phyloP scores from a whole-genome alignment of 164 flowering plant species.

The Brasenia schreberi region DNA sequence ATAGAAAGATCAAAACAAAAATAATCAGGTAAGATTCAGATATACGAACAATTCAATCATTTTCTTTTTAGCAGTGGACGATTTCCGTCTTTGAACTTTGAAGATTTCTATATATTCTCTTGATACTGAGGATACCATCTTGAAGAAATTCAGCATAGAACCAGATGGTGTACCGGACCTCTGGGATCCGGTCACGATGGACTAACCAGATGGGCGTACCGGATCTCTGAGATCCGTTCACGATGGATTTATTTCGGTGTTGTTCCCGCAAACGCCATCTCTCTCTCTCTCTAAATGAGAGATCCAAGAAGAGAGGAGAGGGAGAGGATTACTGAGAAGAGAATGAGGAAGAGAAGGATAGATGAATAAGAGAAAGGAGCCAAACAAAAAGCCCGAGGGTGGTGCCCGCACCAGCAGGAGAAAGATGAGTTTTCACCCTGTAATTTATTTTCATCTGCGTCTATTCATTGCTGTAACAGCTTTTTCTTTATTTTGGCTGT shows the following conservation, averaged over 20 bases:
- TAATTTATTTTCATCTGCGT: too few relatives aligned
- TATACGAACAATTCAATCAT: too few relatives aligned
- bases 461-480: neutral
- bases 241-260: too few relatives aligned
- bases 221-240: neutral
- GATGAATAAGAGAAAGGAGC: neutral
- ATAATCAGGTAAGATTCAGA: too few relatives aligned
- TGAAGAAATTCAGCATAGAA: neutral
- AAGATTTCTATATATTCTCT: neutral
- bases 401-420: too few relatives aligned
- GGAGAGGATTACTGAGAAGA: neutral
- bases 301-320: neutral
- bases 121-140: neutral
- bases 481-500: neutral
- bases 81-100: neutral
- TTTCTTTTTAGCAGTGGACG: too few relatives aligned
- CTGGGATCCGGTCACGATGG: neutral
- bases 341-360: neutral
- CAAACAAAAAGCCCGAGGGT: neutral
- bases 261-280: conserved; percentile 86
- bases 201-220: neutral
- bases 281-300: neutral
- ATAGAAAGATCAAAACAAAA: too few relatives aligned
- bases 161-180: neutral
- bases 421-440: too few relatives aligned